Evolutionary conservation across 208 protist genomes (phyloP).

Genomic region (Acanthamoeba castellanii): DNA sequence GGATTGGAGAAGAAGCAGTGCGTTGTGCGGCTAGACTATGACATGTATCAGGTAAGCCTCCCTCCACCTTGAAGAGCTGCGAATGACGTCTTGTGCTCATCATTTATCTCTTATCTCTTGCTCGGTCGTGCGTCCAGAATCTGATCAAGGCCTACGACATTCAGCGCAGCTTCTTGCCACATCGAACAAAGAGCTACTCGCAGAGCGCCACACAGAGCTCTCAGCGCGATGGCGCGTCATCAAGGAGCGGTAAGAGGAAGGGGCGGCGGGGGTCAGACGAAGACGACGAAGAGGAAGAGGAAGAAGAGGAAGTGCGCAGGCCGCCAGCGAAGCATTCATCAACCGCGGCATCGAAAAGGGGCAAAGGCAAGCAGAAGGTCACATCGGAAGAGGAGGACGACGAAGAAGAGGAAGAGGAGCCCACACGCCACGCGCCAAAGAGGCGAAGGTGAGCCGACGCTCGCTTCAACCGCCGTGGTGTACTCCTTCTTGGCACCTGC

Average conservation of each 20-base stretch:
- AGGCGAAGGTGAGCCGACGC: too few species aligned
- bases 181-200: conserved; percentile 35
- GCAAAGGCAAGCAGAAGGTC: background rate
- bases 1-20: conserved; percentile 65
- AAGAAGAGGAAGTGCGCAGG: background rate
- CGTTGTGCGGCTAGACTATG: conserved; percentile 50
- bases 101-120: too few species aligned
- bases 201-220: conserved; percentile 31
- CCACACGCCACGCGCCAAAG: background rate
- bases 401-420: background rate
- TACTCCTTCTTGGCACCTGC: too few species aligned
- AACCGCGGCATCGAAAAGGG: background rate
- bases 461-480: too few species aligned
- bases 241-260: background rate
- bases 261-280: background rate
- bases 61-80: background rate
- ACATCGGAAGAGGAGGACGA: background rate
- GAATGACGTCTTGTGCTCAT: background rate
- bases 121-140: conserved; percentile 50
- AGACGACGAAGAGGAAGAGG: background rate
- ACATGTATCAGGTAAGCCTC: conserved; percentile 27
- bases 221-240: background rate
- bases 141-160: conserved; percentile 34
- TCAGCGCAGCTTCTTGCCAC: conserved; percentile 50
- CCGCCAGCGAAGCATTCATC: background rate